Conservation (phyloP, 345 rosid species). For the Hypericum perforatum region DNA sequence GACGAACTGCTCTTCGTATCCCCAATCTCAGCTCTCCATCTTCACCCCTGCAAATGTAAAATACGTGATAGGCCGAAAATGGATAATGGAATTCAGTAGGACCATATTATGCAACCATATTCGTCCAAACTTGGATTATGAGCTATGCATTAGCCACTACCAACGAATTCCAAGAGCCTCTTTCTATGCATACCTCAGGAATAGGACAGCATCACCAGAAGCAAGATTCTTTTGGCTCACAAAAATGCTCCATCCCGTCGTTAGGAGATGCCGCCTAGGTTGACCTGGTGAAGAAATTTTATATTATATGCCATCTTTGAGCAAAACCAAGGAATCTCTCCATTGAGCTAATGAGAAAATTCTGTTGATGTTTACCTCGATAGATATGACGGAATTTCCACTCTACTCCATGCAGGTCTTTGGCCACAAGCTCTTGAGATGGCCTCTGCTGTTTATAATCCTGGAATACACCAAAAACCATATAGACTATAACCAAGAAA, state of each 20-base stretch:
- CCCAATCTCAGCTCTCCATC: conserved; percentile 80
- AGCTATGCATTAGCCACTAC: neutral
- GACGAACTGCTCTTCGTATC: conserved; percentile 64
- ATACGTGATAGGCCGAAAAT: neutral
- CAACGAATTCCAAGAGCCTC: neutral
- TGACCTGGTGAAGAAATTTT: conserved; percentile 50
- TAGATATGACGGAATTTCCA: conserved; percentile 89
- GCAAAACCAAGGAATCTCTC: conserved; percentile 2
- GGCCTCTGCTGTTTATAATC: conserved; percentile 86
- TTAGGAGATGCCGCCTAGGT: conserved; percentile 95
- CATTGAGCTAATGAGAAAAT: conserved; percentile 7
- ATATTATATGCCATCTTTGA: conserved; percentile 3
- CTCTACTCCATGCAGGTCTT: conserved; percentile 78
- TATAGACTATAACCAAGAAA: neutral
- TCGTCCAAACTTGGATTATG: too few species aligned
- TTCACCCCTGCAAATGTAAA: conserved; percentile 42
- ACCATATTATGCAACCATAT: too few species aligned
- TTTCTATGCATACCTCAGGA: conserved; percentile 76
- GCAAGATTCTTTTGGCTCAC: conserved; percentile 87
- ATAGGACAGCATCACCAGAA: conserved; percentile 90
- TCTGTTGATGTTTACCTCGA: conserved; percentile 41
- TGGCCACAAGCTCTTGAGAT: conserved; percentile 81
- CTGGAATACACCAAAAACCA: conserved; percentile 24
- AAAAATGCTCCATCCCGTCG: conserved; percentile 93
- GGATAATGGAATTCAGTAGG: too few species aligned